Base-by-base conservation (phyloP, 1,284 basidiomycete species). In the Dichomitus squalens region DNA sequence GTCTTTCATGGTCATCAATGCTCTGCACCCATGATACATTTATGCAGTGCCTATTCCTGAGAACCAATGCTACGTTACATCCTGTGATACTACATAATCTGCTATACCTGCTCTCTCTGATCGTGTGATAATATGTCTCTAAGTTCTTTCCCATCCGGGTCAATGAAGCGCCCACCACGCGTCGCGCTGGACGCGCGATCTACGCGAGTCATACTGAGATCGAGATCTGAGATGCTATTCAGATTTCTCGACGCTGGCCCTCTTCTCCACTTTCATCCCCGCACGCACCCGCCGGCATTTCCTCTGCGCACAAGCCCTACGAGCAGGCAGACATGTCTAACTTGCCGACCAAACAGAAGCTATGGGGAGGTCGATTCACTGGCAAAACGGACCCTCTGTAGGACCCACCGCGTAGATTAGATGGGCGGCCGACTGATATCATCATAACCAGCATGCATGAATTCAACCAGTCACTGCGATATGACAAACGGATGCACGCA, bases 381-480 rank as follows among this genome's bases (percentile, higher is more conserved):
- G 93, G 93, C 46, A 85, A 86, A 65, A 93, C 91, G 0, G 93
- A 94, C 74, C 93, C 93, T 52, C 75, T 95, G 93, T 93, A 73
- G 64, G 87, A 72, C 8, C 12, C 31, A 31, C 9, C 23, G 49
- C 33, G 31, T 29, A 12, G 4, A 23, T 38, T 20, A 29, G 27
- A 35, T 57, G 27, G 44, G 20, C n/a, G 4, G 18, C 3, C 31
- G 29, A 33, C 2, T 41, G 4, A 41, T 33, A 47, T n/a, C 16
- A 11, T 16, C 27, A 34, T 29, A 43, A 12, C 55, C 65, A 95
- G 93, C 40, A 97, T 97, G 95, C 93, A 95, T 74, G 90, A 87
- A 46, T 97, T 96, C 79, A 97, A 96, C 72, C 93, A 96, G 73
- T 98, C 95, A 36, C 80, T 99, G 66, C 89, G 86, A 66, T 99